Percentiles rank a stretch among this genome's conserved stretches.
phyloP scores from a whole-genome alignment of 768 basidiomycete species.

The Chalciporus chontae region DNA sequence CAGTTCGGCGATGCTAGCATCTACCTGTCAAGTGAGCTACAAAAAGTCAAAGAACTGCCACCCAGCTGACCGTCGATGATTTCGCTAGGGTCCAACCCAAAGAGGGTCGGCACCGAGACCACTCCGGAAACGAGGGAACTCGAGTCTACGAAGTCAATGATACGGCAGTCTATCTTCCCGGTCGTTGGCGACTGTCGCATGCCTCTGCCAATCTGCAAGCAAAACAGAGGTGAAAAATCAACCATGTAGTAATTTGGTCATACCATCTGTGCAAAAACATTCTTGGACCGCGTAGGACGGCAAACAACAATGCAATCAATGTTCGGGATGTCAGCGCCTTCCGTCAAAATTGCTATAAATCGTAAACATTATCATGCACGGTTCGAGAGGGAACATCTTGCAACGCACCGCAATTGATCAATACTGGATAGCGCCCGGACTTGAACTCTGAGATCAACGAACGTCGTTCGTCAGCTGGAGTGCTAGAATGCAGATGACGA shows the following conservation, averaged over 20 bases:
- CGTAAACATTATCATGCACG: neutral
- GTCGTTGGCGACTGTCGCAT: constrained; percentile 81
- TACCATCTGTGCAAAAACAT: constrained; percentile 93
- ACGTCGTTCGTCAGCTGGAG: constrained; percentile 60
- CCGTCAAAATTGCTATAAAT: constrained; percentile 72
- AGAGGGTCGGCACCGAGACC: constrained; percentile 75
- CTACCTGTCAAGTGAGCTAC: constrained; percentile 29
- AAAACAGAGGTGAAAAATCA: neutral
- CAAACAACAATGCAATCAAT: constrained; percentile 90
- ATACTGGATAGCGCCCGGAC: constrained; percentile 72
- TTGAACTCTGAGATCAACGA: constrained; percentile 65
- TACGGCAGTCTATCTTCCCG: constrained; percentile 78
- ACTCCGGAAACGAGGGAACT: constrained; percentile 64
- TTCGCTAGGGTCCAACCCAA: constrained; percentile 76
- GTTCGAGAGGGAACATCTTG: neutral
- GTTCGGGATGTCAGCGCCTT: constrained; percentile 93
- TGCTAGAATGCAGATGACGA: constrained; percentile 70
- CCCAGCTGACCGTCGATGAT: constrained; percentile 50
- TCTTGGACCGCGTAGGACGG: constrained; percentile 83
- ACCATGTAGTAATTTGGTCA: constrained; percentile 5
- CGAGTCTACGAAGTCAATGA: constrained; percentile 91
- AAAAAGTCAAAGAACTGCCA: neutral
- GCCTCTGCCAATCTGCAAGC: constrained; percentile 81
- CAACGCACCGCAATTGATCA: constrained; percentile 80
- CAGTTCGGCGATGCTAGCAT: constrained; percentile 48